Conservation (phyloP, 495 filamentous ascomycete genomes). For the Talaromyces trachyspermus region DNA sequence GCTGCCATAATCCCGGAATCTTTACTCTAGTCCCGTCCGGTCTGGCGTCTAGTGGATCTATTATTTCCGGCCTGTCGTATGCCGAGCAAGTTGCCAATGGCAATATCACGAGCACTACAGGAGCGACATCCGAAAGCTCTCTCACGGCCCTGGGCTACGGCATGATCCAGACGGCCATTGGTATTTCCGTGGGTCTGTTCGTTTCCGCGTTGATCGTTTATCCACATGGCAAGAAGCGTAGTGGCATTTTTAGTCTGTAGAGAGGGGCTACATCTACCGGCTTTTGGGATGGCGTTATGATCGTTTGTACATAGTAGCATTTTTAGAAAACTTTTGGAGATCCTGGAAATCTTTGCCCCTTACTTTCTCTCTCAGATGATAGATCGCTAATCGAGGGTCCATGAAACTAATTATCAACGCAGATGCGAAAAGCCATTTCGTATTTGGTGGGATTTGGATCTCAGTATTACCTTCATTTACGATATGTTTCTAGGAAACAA, state of each 20-base stretch:
- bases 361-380: too few relatives aligned
- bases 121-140: slow-evolving; percentile 11
- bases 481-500: too few relatives aligned
- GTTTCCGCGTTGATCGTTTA: slow-evolving; percentile 75
- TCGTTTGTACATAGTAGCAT: neutral
- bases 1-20: slow-evolving; percentile 78
- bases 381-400: too few relatives aligned
- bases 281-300: neutral
- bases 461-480: too few relatives aligned
- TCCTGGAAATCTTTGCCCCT: too few relatives aligned
- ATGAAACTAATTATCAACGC: too few relatives aligned
- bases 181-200: slow-evolving; percentile 81
- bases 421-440: too few relatives aligned
- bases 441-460: too few relatives aligned
- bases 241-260: slow-evolving; percentile 77
- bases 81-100: slow-evolving; percentile 43
- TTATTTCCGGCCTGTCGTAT: slow-evolving; percentile 68
- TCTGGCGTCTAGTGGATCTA: slow-evolving; percentile 67
- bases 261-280: neutral
- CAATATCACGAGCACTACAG: slow-evolving; percentile 1
- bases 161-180: slow-evolving; percentile 84
- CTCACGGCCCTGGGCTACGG: slow-evolving; percentile 45
- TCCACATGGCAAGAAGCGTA: slow-evolving; percentile 72
- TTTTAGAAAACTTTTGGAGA: neutral
- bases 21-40: slow-evolving; percentile 87